Evolutionary conservation across 169 alveolate species (phyloP).

Genomic region (Plasmodium gonderi): DNA sequence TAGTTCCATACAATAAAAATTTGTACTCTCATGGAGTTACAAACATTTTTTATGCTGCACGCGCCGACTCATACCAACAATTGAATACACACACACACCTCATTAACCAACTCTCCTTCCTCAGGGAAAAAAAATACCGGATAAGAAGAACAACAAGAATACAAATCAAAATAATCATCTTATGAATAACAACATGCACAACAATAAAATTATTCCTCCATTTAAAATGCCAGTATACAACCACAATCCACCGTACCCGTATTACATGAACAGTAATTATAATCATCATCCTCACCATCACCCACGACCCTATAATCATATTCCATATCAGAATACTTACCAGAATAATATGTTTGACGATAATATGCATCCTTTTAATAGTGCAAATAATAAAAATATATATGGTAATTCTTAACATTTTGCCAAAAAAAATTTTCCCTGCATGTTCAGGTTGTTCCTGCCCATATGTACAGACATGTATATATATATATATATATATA

Average conservation of each 20-base stretch:
- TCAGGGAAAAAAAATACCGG: constrained; percentile 48
- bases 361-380: constrained; percentile 1
- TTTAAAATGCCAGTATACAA: constrained; percentile 41
- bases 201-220: constrained; percentile 47
- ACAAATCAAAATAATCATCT: constrained; percentile 11
- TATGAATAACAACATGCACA: constrained; percentile 10
- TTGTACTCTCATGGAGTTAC: too few species aligned
- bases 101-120: neutral
- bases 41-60: too few species aligned
- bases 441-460: too few species aligned
- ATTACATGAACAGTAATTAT: constrained; percentile 26
- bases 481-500: too few species aligned
- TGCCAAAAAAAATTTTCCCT: too few species aligned
- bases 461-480: too few species aligned
- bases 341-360: constrained; percentile 35
- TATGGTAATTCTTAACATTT: too few species aligned
- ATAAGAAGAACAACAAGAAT: constrained; percentile 27
- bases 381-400: constrained; percentile 9
- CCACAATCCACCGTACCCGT: constrained; percentile 6
- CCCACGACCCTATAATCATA: constrained; percentile 13
- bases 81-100: neutral
- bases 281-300: neutral
- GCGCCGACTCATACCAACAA: neutral
- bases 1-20: too few species aligned
- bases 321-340: constrained; percentile 21